A percentile compares a stretch with the other conserved stretches of the same genome.
phyloP scores from a whole-genome alignment of 1,139 yeast species.

The Kodamaea anthophila region DNA sequence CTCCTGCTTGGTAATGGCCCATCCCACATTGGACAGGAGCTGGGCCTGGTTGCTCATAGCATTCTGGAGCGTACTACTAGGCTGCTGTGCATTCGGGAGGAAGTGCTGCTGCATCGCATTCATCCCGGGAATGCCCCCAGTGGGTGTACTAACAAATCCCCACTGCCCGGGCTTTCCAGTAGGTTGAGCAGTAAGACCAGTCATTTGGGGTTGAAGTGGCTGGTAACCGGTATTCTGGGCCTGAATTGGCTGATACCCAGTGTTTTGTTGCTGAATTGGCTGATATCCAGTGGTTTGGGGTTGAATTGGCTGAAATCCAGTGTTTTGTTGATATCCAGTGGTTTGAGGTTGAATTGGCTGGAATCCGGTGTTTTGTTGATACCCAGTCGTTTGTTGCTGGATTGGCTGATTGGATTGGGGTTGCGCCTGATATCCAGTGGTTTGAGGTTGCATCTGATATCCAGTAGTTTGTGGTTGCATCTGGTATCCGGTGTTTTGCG shows the following conservation, averaged over 20 bases:
- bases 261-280: slow-evolving; percentile 11
- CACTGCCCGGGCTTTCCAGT: slow-evolving; percentile 79
- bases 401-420: slow-evolving; percentile 11
- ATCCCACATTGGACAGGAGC: slow-evolving; percentile 45
- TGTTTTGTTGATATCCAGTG: slow-evolving; percentile 48
- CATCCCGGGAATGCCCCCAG: slow-evolving; percentile 71
- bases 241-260: slow-evolving; percentile 31
- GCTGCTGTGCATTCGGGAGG: slow-evolving; percentile 54
- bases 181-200: slow-evolving; percentile 46
- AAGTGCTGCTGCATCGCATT: slow-evolving; percentile 70
- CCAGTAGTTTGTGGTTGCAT: slow-evolving; percentile 10
- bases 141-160: slow-evolving; percentile 73
- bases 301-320: slow-evolving; percentile 26
- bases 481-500: slow-evolving; percentile 8
- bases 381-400: slow-evolving; percentile 18
- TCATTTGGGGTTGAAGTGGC: slow-evolving; percentile 28
- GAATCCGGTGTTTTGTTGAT: slow-evolving; percentile 39
- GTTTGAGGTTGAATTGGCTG: slow-evolving; percentile 36
- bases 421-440: slow-evolving; percentile 11
- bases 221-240: slow-evolving; percentile 12
- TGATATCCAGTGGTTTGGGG: slow-evolving; percentile 7
- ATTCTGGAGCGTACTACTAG: slow-evolving; percentile 39
- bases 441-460: slow-evolving; percentile 10
- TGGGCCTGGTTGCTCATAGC: slow-evolving; percentile 43
- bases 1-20: slow-evolving; percentile 85